These are phyloP conservation scores for Malassezia equina DNA, from an alignment of 1,284 basidiomycete genomes.

Conservation along the genomic window DNA sequence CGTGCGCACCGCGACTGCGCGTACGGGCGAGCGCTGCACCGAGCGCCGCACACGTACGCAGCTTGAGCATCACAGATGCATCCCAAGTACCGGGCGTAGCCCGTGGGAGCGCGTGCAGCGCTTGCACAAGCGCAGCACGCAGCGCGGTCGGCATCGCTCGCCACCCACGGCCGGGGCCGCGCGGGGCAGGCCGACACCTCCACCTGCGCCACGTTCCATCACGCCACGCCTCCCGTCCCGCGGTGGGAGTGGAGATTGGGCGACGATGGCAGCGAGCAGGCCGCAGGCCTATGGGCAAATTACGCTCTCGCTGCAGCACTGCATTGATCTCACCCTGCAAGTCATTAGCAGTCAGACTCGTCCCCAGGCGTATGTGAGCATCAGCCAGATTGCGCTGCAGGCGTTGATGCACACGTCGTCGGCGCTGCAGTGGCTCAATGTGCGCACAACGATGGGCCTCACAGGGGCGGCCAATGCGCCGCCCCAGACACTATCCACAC, in stretches of 20 bases:
- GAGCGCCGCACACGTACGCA: slow-evolving; percentile 11
- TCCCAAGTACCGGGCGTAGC: slow-evolving; percentile 1
- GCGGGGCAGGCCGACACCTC: background rate
- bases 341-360: background rate
- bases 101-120: slow-evolving; percentile 4
- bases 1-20: background rate
- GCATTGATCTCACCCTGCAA: slow-evolving; percentile 14
- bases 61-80: slow-evolving; percentile 4
- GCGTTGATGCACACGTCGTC: slow-evolving; percentile 9
- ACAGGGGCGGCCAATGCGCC: slow-evolving; percentile 1
- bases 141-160: slow-evolving; percentile 3
- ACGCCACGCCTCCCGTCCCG: background rate
- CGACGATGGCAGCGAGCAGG: background rate
- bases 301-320: slow-evolving; percentile 14
- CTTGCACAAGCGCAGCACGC: slow-evolving; percentile 4
- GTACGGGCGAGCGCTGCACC: slow-evolving; percentile 10
- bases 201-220: too few relatives aligned
- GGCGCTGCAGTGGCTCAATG: slow-evolving; percentile 10
- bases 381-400: slow-evolving; percentile 8
- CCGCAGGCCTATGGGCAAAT: slow-evolving; percentile 11
- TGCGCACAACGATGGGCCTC: slow-evolving; percentile 1
- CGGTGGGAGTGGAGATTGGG: background rate
- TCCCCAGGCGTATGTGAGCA: slow-evolving; percentile 1
- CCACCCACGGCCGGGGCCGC: background rate
- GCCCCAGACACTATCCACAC: background rate